These are phyloP conservation scores for Krasilnikovozyma curviuscula DNA, from an alignment of 768 basidiomycete species.

Conservation along the genomic window DNA sequence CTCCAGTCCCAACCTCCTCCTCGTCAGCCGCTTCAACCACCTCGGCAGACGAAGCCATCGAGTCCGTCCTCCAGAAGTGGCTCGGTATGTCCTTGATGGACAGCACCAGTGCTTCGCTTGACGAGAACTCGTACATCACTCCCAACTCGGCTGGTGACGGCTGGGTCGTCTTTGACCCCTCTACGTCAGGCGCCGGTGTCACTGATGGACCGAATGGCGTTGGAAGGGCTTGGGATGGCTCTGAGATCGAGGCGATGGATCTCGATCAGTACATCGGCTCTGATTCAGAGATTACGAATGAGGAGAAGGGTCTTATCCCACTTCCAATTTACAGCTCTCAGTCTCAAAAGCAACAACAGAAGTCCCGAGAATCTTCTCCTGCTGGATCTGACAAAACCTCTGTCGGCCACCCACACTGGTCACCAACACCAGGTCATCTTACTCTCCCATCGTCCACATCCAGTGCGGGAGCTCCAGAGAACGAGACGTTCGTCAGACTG, in stretches of 20 bases:
- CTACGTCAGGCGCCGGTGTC: neutral
- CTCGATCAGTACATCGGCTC: constrained; percentile 9
- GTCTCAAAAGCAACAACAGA: no score
- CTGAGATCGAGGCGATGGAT: constrained; percentile 5
- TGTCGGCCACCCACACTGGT: no score
- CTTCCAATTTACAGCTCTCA: no score
- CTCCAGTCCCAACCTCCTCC: no score
- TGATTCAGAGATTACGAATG: no score
- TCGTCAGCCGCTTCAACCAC: neutral
- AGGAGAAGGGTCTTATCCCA: no score
- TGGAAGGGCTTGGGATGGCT: constrained; percentile 7
- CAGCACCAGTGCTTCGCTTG: neutral
- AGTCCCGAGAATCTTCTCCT: no score
- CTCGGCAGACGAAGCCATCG: constrained; percentile 3
- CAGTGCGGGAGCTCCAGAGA: no score
- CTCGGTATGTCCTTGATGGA: constrained; percentile 5
- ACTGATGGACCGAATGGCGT: neutral
- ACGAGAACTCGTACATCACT: neutral
- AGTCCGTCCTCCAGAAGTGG: constrained; percentile 9
- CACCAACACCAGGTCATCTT: no score
- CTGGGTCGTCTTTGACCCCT: constrained; percentile 5
- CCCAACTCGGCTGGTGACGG: neutral
- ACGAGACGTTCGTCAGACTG: constrained; percentile 2
- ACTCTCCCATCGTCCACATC: no score
- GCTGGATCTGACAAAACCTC: no score